phyloP scores from a whole-genome alignment of 768 basidiomycete species.

The Suillus sp. region DNA sequence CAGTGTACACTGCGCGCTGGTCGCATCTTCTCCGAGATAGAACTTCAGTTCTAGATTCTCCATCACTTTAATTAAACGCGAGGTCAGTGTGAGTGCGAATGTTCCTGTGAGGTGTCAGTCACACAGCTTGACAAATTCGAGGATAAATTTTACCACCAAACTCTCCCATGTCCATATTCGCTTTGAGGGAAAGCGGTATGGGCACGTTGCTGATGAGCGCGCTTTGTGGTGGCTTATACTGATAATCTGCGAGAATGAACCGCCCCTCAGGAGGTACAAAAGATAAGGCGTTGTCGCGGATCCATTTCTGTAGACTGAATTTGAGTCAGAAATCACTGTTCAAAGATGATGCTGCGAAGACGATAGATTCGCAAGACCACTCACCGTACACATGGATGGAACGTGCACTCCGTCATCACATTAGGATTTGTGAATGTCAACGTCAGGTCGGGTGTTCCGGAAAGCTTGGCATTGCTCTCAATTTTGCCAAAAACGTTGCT shows the following conservation, averaged over 20 bases:
- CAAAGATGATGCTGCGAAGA: constrained; percentile 7
- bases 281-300: constrained; percentile 73
- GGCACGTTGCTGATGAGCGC: constrained; percentile 48
- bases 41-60: constrained; percentile 74
- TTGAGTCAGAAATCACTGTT: constrained; percentile 8
- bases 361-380: constrained; percentile 21
- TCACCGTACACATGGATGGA: constrained; percentile 92
- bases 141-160: constrained; percentile 30
- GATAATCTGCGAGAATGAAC: constrained; percentile 85
- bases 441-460: constrained; percentile 87
- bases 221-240: constrained; percentile 49
- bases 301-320: constrained; percentile 76
- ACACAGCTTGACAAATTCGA: background rate
- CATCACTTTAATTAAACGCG: constrained; percentile 64
- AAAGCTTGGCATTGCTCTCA: constrained; percentile 74
- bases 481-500: constrained; percentile 76
- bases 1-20: constrained; percentile 70
- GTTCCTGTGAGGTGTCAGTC: constrained; percentile 40
- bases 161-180: constrained; percentile 34
- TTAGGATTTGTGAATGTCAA: constrained; percentile 77
- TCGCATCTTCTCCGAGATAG: constrained; percentile 73
- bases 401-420: constrained; percentile 75
- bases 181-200: constrained; percentile 53
- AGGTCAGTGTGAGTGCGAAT: constrained; percentile 64
- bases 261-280: constrained; percentile 94